Conservation (phyloP, 1,139 yeast species). For the Arxiozyma slooffiae region DNA sequence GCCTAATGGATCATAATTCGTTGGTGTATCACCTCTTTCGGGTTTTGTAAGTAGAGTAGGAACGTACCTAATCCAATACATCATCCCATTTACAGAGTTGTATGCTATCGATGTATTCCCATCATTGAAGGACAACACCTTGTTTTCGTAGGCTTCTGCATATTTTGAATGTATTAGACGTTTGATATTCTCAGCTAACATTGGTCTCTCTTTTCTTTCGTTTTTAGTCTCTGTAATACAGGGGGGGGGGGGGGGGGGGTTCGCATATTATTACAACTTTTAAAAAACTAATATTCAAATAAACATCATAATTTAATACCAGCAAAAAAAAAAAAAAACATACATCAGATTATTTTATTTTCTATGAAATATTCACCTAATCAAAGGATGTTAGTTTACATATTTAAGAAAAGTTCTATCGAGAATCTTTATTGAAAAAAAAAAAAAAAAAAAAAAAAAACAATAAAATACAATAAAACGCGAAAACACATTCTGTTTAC, state of each 20-base stretch:
- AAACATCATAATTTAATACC: too few species aligned
- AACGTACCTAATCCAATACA: slow-evolving; percentile 35
- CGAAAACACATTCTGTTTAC: too few species aligned
- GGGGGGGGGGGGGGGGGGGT: not conserved
- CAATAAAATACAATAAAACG: too few species aligned
- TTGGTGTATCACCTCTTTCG: slow-evolving; percentile 30
- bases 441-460: too few species aligned
- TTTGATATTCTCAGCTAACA: not conserved
- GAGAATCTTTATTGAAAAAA: too few species aligned
- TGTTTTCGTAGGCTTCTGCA: not conserved
- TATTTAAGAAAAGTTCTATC: too few species aligned
- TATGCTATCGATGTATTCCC: slow-evolving; percentile 4
- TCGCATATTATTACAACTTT: not conserved
- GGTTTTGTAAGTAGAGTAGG: slow-evolving; percentile 55
- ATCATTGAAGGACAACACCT: not conserved
- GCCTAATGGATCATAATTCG: slow-evolving; percentile 58
- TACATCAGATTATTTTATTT: too few species aligned
- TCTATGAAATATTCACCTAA: too few species aligned
- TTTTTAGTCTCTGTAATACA: not conserved
- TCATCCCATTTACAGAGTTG: slow-evolving; percentile 29
- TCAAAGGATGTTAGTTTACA: too few species aligned
- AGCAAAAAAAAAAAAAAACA: too few species aligned
- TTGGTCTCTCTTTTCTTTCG: too few species aligned
- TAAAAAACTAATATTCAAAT: not conserved
- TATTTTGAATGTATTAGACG: not conserved